phyloP scores from a whole-genome alignment of 768 basidiomycete genomes.

The Botryobasidium botryosum region DNA sequence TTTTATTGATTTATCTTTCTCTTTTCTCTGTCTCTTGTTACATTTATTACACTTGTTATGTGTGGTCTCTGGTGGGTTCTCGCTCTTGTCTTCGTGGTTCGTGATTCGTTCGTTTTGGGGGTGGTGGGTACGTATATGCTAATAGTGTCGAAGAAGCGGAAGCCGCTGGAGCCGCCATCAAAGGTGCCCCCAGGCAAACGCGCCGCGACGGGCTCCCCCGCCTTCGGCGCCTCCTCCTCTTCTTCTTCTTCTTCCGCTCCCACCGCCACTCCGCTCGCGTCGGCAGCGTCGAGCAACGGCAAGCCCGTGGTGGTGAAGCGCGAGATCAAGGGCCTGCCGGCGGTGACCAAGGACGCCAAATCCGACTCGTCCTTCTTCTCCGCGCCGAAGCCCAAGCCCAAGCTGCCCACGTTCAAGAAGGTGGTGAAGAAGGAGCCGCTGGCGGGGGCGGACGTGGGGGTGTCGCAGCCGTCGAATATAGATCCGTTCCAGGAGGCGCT shows the following conservation, averaged over 20 bases:
- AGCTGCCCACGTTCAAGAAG: constrained; percentile 77
- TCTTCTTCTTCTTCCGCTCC: neutral
- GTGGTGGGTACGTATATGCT: too few relatives aligned
- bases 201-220: constrained; percentile 27
- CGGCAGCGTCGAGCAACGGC: constrained; percentile 1
- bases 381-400: constrained; percentile 67
- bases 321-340: constrained; percentile 3
- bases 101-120: too few relatives aligned
- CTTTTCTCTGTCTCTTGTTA: too few relatives aligned
- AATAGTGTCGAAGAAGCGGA: constrained; percentile 62
- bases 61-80: too few relatives aligned
- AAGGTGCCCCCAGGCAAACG: constrained; percentile 40
- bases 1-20: neutral
- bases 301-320: neutral
- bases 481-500: constrained; percentile 75
- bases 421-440: constrained; percentile 35
- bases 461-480: constrained; percentile 49
- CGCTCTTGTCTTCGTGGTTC: too few relatives aligned
- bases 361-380: constrained; percentile 81
- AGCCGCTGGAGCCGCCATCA: constrained; percentile 38
- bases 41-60: too few relatives aligned
- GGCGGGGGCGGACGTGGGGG: constrained; percentile 37
- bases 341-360: constrained; percentile 19
- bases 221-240: constrained; percentile 23
- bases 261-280: too few relatives aligned